These are phyloP conservation scores for Oemleria cerasiformis DNA, from an alignment of 306 rosid genomes.

Conservation along the genomic window DNA sequence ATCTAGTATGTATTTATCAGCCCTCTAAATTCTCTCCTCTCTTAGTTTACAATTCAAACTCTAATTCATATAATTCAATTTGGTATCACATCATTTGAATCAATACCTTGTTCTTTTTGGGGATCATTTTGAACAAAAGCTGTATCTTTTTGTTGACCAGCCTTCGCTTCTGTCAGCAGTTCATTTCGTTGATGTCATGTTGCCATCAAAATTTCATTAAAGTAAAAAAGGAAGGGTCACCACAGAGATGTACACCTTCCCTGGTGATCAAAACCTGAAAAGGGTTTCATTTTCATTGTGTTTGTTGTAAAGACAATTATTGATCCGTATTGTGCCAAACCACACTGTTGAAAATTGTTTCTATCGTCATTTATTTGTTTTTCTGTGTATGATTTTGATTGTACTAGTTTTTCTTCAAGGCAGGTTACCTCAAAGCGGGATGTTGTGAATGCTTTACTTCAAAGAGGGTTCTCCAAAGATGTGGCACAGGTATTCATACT, in stretches of 20 bases:
- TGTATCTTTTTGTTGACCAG: too few relatives aligned
- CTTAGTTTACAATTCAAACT: neutral
- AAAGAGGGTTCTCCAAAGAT: slow-evolving; percentile 79
- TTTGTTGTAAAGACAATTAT: neutral
- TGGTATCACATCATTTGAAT: neutral
- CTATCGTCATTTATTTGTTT: neutral
- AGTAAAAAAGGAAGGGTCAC: neutral
- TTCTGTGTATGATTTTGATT: slow-evolving; percentile 9
- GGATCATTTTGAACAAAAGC: neutral
- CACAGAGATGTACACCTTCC: neutral
- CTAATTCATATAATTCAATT: neutral
- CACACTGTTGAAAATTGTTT: neutral
- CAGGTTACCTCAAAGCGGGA: slow-evolving; percentile 76
- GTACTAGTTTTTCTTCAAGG: slow-evolving; percentile 23
- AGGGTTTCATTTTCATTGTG: neutral
- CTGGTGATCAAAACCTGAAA: neutral
- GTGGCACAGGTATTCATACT: slow-evolving; percentile 71
- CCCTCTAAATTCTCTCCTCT: neutral
- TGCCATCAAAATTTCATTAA: neutral
- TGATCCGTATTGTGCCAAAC: neutral
- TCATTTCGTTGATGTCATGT: neutral
- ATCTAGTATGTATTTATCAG: neutral
- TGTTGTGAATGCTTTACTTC: slow-evolving; percentile 54
- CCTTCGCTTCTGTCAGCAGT: too few relatives aligned
- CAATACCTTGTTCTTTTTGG: neutral